A percentile compares a stretch with the other conserved stretches of the same genome.
Evolutionary conservation across 2,329 filamentous ascomycete species (phyloP).

Genomic region (Talaromyces sp.): DNA sequence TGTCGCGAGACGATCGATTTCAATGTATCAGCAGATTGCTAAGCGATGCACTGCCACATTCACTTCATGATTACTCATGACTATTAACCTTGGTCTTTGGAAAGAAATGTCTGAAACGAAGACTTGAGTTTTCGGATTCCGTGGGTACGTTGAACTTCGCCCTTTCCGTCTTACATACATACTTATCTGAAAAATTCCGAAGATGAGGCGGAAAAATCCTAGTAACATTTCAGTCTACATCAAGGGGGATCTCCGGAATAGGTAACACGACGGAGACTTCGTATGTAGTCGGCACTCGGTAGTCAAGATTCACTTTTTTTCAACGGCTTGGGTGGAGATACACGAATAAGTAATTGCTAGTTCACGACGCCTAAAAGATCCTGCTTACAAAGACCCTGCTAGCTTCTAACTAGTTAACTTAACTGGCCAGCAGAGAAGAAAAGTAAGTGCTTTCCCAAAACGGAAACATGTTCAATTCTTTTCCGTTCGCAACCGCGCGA

Average conservation of each 20-base stretch:
- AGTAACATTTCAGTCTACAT: neutral
- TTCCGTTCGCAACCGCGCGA: slow-evolving; percentile 3
- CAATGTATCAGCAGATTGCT: neutral
- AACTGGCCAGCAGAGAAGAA: neutral
- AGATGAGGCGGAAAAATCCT: neutral
- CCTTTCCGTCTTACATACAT: neutral
- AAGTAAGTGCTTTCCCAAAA: neutral
- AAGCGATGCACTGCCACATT: neutral
- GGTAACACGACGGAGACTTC: neutral
- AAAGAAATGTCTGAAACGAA: neutral
- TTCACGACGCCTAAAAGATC: no score
- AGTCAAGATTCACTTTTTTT: no score
- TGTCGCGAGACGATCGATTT: neutral
- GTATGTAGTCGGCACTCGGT: neutral
- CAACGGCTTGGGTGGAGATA: neutral
- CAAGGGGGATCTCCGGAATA: no score
- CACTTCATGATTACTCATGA: neutral
- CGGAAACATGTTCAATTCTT: neutral
- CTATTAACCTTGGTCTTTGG: neutral
- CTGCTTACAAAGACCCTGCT: neutral
- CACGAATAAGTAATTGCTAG: no score
- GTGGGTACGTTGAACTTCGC: neutral
- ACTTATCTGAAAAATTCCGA: neutral
- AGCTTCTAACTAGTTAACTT: neutral
- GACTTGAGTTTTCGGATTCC: neutral